A percentile compares a stretch with the other conserved stretches of the same genome.
Conservation (phyloP, 192 early-diverging fungal genomes). For the Radiomyces spectabilis region DNA sequence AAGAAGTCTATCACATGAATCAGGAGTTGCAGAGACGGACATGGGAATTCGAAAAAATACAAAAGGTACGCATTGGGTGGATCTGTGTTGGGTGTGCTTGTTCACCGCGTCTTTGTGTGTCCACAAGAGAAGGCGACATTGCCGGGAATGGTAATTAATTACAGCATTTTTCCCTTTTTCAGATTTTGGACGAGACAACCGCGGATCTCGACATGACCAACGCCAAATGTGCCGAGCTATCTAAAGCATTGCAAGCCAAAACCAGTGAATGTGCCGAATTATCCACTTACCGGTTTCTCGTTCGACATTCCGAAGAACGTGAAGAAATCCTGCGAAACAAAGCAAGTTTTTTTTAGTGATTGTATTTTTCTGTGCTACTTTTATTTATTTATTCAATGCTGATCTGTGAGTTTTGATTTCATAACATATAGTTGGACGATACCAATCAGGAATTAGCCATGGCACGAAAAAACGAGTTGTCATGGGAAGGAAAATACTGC, state of each 20-base stretch:
- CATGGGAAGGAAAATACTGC: conserved; percentile 13
- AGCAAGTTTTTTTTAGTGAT: not conserved
- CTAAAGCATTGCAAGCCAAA: not conserved
- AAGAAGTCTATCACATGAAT: not conserved
- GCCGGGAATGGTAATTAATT: not conserved
- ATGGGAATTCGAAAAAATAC: conserved; percentile 2
- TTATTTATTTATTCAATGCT: not conserved
- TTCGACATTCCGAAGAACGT: not conserved
- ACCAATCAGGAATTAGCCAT: conserved; percentile 18
- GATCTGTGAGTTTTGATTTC: not conserved
- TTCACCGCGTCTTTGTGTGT: too few relatives aligned
- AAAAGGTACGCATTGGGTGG: not conserved
- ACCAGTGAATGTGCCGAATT: not conserved
- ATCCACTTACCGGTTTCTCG: not conserved
- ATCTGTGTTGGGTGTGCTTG: not conserved
- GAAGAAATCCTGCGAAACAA: conserved; percentile 1
- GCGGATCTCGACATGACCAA: conserved; percentile 3
- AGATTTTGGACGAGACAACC: not conserved
- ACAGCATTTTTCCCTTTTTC: not conserved
- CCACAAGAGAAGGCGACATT: not conserved
- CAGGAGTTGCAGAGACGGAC: not conserved
- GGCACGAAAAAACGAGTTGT: conserved; percentile 16
- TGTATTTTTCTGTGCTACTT: not conserved
- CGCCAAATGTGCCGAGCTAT: not conserved
- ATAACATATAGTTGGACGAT: conserved; percentile 21